Base-by-base conservation (phyloP, 768 basidiomycete species). In the Leucocoprinus birnbaumii region DNA sequence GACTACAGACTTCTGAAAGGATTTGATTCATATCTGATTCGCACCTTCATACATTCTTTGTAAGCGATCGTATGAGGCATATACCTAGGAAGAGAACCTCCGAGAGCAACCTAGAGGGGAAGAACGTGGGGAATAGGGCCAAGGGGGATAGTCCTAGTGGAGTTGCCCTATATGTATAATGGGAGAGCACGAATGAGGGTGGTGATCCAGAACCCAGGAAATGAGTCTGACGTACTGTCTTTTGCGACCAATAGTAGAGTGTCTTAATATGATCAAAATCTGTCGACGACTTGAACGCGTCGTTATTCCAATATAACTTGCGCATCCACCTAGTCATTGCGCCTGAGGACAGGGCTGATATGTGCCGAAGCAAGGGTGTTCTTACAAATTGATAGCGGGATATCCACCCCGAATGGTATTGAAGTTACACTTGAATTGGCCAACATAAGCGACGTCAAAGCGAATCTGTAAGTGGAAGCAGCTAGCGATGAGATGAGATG, bases 391-490 rank as follows among this genome's bases (percentile, higher is more conserved):
- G 47, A 97, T 80, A 46, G 84, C 80, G n/a, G 95, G 94, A 69
- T 94, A 98, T 5, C 89, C 89, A 63, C 85, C 74, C 21, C 95
- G 91, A 65, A 97, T 90, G 41, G 81, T 85, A 25, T 87, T 84
- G 59, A 92, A 67, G 75, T 96, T 94, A 73, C 93, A 95, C 63
- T 98, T 98, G 81, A 98, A 98, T 67, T 94, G 91, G 0, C 87
- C 84, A 45, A 88, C 80, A 69, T 98, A 98, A 14, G 89, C 95
- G 1, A 87, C 85, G 62, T 96, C 94, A 70, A 94, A 95, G 34
- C 93, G 91, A 58, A 92, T 73, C 89, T 91, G 34, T 55, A 11
- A 48, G n/a, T n/a, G n/a, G n/a, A n/a, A n/a, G n/a, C n/a, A n/a
- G n/a, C n/a, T n/a, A n/a, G n/a, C n/a, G n/a, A n/a, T n/a, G n/a